A percentile compares a stretch with the other conserved stretches of the same genome.
Evolutionary conservation across 805 yeast genomes (phyloP).

Genomic region (Candida bentonensis): DNA sequence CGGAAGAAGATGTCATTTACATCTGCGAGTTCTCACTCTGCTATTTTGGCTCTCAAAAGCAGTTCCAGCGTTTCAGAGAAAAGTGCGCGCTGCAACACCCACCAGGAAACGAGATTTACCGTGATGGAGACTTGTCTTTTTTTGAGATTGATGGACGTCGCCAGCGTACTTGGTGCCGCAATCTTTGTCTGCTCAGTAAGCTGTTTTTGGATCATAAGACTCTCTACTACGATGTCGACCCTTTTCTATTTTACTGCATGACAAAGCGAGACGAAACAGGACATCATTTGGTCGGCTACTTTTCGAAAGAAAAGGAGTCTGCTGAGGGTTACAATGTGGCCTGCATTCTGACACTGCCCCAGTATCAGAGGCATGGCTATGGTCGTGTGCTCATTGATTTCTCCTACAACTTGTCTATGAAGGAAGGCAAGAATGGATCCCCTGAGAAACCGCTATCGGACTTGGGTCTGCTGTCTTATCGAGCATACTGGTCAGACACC

Average conservation of each 20-base stretch:
- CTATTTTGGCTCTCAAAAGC: conserved; percentile 79
- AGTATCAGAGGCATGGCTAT: conserved; percentile 89
- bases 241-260: conserved; percentile 93
- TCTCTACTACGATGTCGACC: conserved; percentile 94
- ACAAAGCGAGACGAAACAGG: conserved; percentile 79
- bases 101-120: conserved; percentile 94
- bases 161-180: conserved; percentile 96
- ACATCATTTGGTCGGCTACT: conserved; percentile 92
- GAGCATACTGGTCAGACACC: conserved; percentile 95
- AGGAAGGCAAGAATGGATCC: conserved; percentile 83
- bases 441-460: conserved; percentile 97
- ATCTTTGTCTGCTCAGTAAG: conserved; percentile 79
- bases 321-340: conserved; percentile 95
- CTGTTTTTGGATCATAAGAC: conserved; percentile 92
- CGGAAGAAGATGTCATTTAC: conserved; percentile 81
- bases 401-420: conserved; percentile 78
- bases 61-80: conserved; percentile 79
- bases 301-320: conserved; percentile 92
- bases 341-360: conserved; percentile 90
- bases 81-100: conserved; percentile 90
- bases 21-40: conserved; percentile 84
- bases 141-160: conserved; percentile 96
- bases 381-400: conserved; percentile 88
- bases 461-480: conserved; percentile 79
- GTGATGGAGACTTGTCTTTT: conserved; percentile 85